phyloP scores from a whole-genome alignment of 257 asterid genomes.

The Jasminum sambac region DNA sequence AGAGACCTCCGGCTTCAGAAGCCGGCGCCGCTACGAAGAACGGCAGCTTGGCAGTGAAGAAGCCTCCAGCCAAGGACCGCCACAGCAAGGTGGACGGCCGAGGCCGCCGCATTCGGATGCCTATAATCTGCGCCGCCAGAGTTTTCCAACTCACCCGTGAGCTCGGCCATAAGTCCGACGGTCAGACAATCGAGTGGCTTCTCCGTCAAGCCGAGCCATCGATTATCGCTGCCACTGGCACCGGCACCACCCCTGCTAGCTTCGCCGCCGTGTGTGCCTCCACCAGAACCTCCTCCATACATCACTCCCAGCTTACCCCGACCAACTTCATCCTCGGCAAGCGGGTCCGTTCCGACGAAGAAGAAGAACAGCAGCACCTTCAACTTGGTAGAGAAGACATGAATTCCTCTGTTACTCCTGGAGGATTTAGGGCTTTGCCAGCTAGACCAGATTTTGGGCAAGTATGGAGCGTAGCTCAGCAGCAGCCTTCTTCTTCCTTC shows the following conservation, averaged over 20 bases:
- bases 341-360: conserved; percentile 13
- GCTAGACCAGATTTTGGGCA: conserved; percentile 16
- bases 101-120: conserved; percentile 8
- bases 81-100: conserved; percentile 1
- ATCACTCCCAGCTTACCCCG: conserved; percentile 1
- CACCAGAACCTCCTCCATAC: background rate
- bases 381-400: conserved; percentile 2
- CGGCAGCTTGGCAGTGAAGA: background rate
- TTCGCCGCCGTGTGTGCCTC: background rate
- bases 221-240: background rate
- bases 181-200: conserved; percentile 4
- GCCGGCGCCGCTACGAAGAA: background rate
- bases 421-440: conserved; percentile 17
- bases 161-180: background rate
- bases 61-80: conserved; percentile 3
- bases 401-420: conserved; percentile 3
- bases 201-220: background rate
- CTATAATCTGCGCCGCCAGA: conserved; percentile 6
- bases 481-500: conserved; percentile 6
- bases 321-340: conserved; percentile 14
- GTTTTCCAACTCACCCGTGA: conserved; percentile 4
- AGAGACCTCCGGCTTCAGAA: background rate
- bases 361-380: background rate
- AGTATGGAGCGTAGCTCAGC: conserved; percentile 14
- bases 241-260: conserved; percentile 1